A percentile compares a stretch with the other conserved stretches of the same genome.
phyloP scores from a whole-genome alignment of 2,329 filamentous ascomycete species.

The Nemania sp. region DNA sequence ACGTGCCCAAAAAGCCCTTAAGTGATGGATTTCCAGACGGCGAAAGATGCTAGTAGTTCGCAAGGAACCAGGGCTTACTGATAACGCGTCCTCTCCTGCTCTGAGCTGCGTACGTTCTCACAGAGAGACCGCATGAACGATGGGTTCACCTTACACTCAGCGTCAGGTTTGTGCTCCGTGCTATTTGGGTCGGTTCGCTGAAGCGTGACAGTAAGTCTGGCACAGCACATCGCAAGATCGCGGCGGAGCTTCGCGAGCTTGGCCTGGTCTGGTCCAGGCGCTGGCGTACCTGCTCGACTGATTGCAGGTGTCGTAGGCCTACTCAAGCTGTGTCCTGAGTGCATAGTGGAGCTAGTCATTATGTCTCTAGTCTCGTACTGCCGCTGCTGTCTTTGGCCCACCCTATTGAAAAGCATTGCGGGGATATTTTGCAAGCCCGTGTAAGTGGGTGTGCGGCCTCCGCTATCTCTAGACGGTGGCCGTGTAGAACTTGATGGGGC shows the following conservation, averaged over 20 bases:
- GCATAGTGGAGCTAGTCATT: not conserved
- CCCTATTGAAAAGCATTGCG: constrained; percentile 27
- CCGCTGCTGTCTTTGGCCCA: constrained; percentile 29
- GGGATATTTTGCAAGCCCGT: constrained; percentile 26
- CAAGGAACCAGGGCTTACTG: constrained; percentile 14
- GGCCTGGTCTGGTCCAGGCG: constrained; percentile 31
- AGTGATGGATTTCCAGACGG: not conserved
- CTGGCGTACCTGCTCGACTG: constrained; percentile 23
- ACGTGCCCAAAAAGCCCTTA: too few relatives aligned
- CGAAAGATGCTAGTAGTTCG: not conserved
- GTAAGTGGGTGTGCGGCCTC: constrained; percentile 28
- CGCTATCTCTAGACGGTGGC: constrained; percentile 36
- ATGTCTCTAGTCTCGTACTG: constrained; percentile 25
- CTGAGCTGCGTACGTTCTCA: constrained; percentile 54
- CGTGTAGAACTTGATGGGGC: constrained; percentile 10
- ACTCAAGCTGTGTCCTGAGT: constrained; percentile 13
- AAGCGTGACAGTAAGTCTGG: constrained; percentile 63
- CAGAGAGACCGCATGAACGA: constrained; percentile 53
- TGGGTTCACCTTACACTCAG: constrained; percentile 46
- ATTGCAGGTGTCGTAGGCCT: constrained; percentile 20
- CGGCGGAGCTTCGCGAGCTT: constrained; percentile 57
- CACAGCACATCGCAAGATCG: constrained; percentile 64
- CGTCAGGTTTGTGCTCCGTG: constrained; percentile 10
- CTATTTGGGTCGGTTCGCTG: constrained; percentile 39
- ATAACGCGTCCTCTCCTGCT: constrained; percentile 49